A percentile compares a stretch with the other conserved stretches of the same genome.
phyloP scores from a whole-genome alignment of 2,329 filamentous ascomycete genomes.

The Colletotrichum falcatum region DNA sequence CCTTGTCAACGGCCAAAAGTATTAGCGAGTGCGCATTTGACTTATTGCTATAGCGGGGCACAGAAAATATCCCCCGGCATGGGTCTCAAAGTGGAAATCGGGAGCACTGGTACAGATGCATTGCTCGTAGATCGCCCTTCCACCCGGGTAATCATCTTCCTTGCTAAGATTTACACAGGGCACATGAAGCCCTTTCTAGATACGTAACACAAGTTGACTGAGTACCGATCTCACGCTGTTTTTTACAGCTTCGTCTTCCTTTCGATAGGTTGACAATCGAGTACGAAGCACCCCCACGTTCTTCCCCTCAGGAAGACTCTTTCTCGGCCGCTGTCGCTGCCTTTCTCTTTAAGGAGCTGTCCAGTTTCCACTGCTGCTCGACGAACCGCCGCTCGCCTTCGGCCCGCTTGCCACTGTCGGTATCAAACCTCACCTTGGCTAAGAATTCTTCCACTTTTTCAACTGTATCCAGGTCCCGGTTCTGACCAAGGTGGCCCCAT shows the following conservation, averaged over 20 bases:
- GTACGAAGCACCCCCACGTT: no score
- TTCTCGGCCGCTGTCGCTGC: neutral
- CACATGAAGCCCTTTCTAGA: neutral
- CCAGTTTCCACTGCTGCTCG: conserved; percentile 20
- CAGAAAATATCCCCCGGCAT: neutral
- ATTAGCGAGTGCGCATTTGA: neutral
- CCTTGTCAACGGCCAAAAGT: neutral
- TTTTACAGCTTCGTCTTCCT: neutral
- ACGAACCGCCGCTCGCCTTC: conserved; percentile 36
- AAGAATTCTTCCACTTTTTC: conserved; percentile 70
- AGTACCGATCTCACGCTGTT: conserved; percentile 1
- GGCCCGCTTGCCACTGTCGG: conserved; percentile 28
- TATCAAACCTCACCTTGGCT: conserved; percentile 61
- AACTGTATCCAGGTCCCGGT: conserved; percentile 61
- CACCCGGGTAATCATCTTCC: neutral
- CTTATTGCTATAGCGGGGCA: conserved; percentile 11
- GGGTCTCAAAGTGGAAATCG: no score
- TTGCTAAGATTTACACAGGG: conserved; percentile 20
- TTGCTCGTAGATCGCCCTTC: neutral
- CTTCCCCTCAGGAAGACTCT: neutral
- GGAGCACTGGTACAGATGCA: neutral
- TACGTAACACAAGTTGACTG: conserved; percentile 25
- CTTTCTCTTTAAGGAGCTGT: conserved; percentile 21
- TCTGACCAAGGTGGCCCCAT: conserved; percentile 68
- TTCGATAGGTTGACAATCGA: neutral